These are phyloP conservation scores for Achaetomiella virescens DNA, from an alignment of 495 filamentous ascomycete genomes.

Conservation along the genomic window DNA sequence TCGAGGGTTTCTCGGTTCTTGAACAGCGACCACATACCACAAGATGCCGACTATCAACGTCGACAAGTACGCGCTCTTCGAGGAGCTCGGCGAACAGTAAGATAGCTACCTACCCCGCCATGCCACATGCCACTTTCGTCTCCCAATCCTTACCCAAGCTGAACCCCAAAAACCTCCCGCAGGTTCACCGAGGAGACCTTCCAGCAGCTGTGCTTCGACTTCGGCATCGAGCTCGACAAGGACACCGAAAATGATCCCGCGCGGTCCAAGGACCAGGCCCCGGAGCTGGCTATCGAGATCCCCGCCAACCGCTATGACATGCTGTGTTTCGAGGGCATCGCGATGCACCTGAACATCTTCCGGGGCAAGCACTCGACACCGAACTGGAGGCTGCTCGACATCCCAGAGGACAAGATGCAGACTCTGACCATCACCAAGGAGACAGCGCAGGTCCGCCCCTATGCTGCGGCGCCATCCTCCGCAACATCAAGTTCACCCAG, in stretches of 20 bases:
- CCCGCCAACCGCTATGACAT: conserved; percentile 98
- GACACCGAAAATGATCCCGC: conserved; percentile 65
- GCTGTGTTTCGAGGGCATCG: conserved; percentile 96
- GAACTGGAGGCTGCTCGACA: conserved; percentile 67
- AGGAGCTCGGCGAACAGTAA: conserved; percentile 83
- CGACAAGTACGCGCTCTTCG: conserved; percentile 90
- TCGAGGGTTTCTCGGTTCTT: not conserved
- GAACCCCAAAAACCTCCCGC: conserved; percentile 1
- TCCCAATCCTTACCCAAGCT: not conserved
- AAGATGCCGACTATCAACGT: conserved; percentile 87
- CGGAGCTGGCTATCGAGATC: conserved; percentile 97
- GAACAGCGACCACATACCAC: not conserved
- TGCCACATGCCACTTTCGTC: conserved; percentile 8
- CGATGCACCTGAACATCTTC: conserved; percentile 95
- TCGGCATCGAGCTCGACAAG: conserved; percentile 96
- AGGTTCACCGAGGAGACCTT: conserved; percentile 91
- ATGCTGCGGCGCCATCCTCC: conserved; percentile 82
- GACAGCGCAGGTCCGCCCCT: conserved; percentile 74
- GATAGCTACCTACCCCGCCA: conserved; percentile 30
- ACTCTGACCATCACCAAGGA: conserved; percentile 73
- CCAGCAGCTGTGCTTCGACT: conserved; percentile 97
- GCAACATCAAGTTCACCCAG: conserved; percentile 85
- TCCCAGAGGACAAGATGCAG: conserved; percentile 66
- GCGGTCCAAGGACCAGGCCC: conserved; percentile 73
- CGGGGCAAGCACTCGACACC: conserved; percentile 64